Evolutionary conservation across 768 basidiomycete genomes (phyloP).

Genomic region (Suillus bovinus): DNA sequence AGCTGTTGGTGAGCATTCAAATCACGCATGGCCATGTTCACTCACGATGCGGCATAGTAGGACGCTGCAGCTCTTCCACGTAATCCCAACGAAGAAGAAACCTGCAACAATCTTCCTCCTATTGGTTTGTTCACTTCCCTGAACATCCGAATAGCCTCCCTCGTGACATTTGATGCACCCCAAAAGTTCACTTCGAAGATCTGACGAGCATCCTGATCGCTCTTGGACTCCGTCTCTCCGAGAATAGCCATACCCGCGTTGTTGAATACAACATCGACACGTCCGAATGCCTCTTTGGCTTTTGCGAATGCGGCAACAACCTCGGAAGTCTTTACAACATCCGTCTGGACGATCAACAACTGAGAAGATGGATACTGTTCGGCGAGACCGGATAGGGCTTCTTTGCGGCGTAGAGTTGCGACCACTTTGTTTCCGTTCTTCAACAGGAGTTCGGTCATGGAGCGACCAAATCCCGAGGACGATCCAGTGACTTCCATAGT

Average conservation of each 20-base stretch:
- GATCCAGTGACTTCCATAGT: conserved; percentile 35
- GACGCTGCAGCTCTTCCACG: conserved; percentile 8
- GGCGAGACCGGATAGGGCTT: conserved; percentile 16
- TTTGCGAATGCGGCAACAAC: conserved; percentile 29
- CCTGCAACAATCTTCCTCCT: conserved; percentile 38
- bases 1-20: neutral
- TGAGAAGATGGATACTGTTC: conserved; percentile 13
- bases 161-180: conserved; percentile 31
- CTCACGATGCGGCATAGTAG: conserved; percentile 30
- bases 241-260: conserved; percentile 33
- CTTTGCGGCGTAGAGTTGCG: conserved; percentile 41
- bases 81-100: conserved; percentile 30
- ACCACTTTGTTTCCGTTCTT: conserved; percentile 35
- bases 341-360: conserved; percentile 29
- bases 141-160: conserved; percentile 35
- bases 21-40: neutral
- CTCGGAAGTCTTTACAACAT: conserved; percentile 30
- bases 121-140: conserved; percentile 37
- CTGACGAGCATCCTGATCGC: conserved; percentile 30
- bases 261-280: conserved; percentile 39
- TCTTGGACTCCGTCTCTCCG: conserved; percentile 37
- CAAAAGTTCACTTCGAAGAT: conserved; percentile 42
- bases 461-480: conserved; percentile 37
- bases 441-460: conserved; percentile 31
- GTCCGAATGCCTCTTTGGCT: conserved; percentile 33